A percentile compares a stretch with the other conserved stretches of the same genome.
phyloP scores from a whole-genome alignment of 23 red algal species.

The Chondrus crispus region DNA sequence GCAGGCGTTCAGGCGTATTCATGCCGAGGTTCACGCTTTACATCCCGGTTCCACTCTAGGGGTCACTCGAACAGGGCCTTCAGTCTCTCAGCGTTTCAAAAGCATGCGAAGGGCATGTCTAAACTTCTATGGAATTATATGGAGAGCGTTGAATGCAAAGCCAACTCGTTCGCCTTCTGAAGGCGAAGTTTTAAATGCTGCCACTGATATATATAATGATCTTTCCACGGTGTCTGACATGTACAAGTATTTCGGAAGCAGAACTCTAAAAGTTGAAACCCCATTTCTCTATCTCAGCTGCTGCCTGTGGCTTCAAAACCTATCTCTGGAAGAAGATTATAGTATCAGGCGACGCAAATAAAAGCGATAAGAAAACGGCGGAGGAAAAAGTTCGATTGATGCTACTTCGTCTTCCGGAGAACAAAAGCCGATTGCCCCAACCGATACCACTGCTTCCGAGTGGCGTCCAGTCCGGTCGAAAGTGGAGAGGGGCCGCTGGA shows the following conservation, averaged over 20 bases:
- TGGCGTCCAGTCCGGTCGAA: background rate
- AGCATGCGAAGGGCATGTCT: background rate
- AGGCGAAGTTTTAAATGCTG: background rate
- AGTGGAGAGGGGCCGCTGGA: background rate
- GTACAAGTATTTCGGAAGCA: background rate
- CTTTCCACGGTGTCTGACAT: conserved; percentile 7
- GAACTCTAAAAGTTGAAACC: background rate
- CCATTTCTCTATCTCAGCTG: background rate
- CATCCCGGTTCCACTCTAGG: background rate
- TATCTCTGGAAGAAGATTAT: background rate
- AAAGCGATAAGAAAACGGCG: background rate
- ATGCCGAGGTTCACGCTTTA: background rate
- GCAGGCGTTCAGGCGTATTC: background rate
- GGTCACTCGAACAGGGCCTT: background rate
- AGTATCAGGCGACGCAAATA: background rate
- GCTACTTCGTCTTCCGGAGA: background rate
- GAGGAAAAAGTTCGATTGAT: background rate
- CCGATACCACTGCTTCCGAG: background rate
- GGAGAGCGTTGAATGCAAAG: background rate
- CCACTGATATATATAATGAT: background rate
- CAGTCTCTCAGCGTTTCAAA: background rate
- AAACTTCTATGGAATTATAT: background rate
- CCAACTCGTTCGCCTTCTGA: conserved; percentile 15
- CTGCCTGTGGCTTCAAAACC: background rate
- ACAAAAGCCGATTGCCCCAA: background rate